Evolutionary conservation across 2,329 filamentous ascomycete genomes (phyloP), one percentile per base, ranked within the genome.

Genomic region (Davidsoniella neocaledoniae): DNA sequence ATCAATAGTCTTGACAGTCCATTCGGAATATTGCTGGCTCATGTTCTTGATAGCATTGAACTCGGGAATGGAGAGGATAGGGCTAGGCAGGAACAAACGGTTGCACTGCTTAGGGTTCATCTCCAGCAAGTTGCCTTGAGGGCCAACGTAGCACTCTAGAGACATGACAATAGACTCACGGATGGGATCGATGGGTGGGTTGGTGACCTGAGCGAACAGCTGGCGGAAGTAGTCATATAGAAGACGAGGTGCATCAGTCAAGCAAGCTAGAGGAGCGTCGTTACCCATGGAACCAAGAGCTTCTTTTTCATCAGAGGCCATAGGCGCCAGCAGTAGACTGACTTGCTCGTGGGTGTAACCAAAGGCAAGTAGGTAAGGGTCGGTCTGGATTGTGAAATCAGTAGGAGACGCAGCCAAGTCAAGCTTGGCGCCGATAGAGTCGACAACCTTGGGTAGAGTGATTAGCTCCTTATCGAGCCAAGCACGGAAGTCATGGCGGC

Each of bases 101-200:
- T 82, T 81, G 64, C 88, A 95, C 65, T 96, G 90, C 25, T 82
- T 81, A 52, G 85, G 68, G 59, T 94, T 82, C 84, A 96, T 95
- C 67, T 94, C 88, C 26, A 95, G 72, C 52, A 96, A 69, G 63
- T 96, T 96, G 53, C 90, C 90, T 66, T 96, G 90, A 43, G 90
- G 90, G 45, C 90, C 90, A 57, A 96, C 85, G 62, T 95, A 96
- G 60, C 90, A 93, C 63, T 94, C 88, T 39, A 96, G 70, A 50
- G 90, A 95, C 90, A 96, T 96, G 65, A 96, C 90, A 60, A 95
- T 91, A 25, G 88, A 90, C 72, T 96, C 90, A 65, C 90, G 77
- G 58, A 96, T 96, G 29, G 90, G 90, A 61, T 96, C 90, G 61
- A 96, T 96, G 12, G 90, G 90, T 57, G 90, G 90, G 66, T 96